Percentiles rank a stretch among this genome's conserved stretches.
Evolutionary conservation across 2,329 filamentous ascomycete species (phyloP).

Genomic region (Hymenoscyphus occultus): DNA sequence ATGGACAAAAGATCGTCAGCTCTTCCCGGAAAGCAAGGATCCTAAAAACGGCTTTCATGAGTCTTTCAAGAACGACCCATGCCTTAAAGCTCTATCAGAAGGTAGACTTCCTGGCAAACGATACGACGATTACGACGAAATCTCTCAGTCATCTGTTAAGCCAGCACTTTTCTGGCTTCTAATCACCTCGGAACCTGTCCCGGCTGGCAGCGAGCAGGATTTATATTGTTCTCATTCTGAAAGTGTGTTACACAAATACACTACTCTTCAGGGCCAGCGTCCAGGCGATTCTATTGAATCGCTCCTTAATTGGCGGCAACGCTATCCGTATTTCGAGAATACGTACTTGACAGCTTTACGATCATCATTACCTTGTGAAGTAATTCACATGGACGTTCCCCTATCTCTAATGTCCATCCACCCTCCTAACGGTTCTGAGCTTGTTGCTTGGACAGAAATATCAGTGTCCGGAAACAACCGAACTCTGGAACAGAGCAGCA

Average conservation of each 20-base stretch:
- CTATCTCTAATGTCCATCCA: conserved; percentile 56
- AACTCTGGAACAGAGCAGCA: conserved; percentile 39
- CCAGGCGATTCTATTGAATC: conserved; percentile 44
- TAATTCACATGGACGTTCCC: conserved; percentile 61
- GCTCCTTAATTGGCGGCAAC: conserved; percentile 56
- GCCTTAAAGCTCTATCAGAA: conserved; percentile 59
- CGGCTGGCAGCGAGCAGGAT: conserved; percentile 27
- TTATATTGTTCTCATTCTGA: conserved; percentile 19
- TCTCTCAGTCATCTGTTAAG: conserved; percentile 20
- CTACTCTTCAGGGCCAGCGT: conserved; percentile 21
- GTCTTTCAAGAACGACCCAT: conserved; percentile 63
- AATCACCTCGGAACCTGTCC: conserved; percentile 24
- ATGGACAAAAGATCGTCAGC: conserved; percentile 42
- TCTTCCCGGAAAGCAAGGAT: conserved; percentile 53
- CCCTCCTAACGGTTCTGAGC: conserved; percentile 57
- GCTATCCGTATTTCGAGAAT: conserved; percentile 55
- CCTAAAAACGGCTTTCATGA: conserved; percentile 53
- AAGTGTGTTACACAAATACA: conserved; percentile 29
- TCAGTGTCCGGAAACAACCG: conserved; percentile 49
- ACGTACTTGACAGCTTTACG: conserved; percentile 43
- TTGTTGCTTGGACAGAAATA: conserved; percentile 59
- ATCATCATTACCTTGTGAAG: conserved; percentile 52
- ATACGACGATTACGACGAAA: conserved; percentile 24
- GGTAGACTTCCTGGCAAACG: conserved; percentile 29
- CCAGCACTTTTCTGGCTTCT: conserved; percentile 32